These are phyloP conservation scores for Phialophora expanda DNA, from an alignment of 2,329 filamentous ascomycete genomes.

Conservation along the genomic window DNA sequence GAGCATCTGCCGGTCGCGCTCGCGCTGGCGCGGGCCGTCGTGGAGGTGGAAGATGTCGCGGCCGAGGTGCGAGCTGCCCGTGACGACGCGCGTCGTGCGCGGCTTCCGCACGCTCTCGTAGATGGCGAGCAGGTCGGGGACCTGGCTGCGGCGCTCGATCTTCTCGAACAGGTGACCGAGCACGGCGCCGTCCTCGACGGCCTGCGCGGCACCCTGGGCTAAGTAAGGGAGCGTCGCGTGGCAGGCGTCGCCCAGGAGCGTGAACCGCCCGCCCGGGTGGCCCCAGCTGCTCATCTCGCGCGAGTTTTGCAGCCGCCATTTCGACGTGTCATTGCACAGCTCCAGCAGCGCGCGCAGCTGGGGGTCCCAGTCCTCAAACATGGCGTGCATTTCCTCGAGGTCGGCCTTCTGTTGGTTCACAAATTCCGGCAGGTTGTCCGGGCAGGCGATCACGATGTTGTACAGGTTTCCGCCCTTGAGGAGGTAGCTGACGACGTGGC, in stretches of 20 bases:
- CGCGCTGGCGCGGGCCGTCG: constrained; percentile 49
- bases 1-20: constrained; percentile 46
- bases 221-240: constrained; percentile 52
- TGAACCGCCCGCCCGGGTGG: constrained; percentile 38
- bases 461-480: constrained; percentile 52
- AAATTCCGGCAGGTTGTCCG: constrained; percentile 51
- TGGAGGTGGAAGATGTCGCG: constrained; percentile 47
- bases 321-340: constrained; percentile 37
- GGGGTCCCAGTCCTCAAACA: constrained; percentile 45
- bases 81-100: constrained; percentile 48
- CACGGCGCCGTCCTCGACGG: constrained; percentile 44
- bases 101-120: constrained; percentile 49
- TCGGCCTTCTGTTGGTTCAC: constrained; percentile 41
- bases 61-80: constrained; percentile 44
- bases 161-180: constrained; percentile 45
- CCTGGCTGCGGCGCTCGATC: constrained; percentile 37
- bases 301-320: constrained; percentile 35
- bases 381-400: constrained; percentile 42
- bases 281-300: constrained; percentile 31
- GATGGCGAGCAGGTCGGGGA: constrained; percentile 45
- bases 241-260: constrained; percentile 52
- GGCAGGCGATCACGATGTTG: constrained; percentile 56
- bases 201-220: constrained; percentile 44
- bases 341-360: constrained; percentile 40
- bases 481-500: constrained; percentile 58